Evolutionary conservation across 805 yeast species (phyloP).

Genomic region (Yamadazyma takamatsuzukensis): DNA sequence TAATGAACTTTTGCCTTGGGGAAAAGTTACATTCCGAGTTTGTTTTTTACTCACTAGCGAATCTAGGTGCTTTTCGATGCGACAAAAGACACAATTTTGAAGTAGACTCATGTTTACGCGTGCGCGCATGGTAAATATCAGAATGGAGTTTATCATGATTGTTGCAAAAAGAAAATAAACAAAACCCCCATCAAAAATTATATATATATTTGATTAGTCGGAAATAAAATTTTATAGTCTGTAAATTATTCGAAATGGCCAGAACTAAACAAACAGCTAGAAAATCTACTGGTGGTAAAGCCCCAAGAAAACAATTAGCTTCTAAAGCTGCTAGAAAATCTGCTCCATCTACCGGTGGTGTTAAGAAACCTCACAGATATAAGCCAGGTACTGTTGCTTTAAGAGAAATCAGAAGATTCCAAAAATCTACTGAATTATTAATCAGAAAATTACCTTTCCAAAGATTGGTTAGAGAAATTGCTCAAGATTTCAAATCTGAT

Average conservation of each 20-base stretch:
- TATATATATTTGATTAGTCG: too few species aligned
- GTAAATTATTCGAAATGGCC: conserved; percentile 38
- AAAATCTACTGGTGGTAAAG: conserved; percentile 51
- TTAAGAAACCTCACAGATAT: conserved; percentile 50
- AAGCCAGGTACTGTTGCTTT: conserved; percentile 52
- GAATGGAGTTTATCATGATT: too few species aligned
- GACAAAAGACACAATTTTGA: too few species aligned
- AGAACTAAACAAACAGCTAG: conserved; percentile 51
- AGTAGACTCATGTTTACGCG: too few species aligned
- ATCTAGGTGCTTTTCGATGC: too few species aligned
- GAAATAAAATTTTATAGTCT: too few species aligned
- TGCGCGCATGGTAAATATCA: too few species aligned
- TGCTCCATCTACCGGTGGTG: conserved; percentile 49
- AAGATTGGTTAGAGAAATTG: conserved; percentile 49
- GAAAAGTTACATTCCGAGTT: too few species aligned
- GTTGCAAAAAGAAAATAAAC: too few species aligned
- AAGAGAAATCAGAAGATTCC: conserved; percentile 51
- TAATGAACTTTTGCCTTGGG: too few species aligned
- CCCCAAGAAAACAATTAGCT: conserved; percentile 50
- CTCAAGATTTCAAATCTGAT: conserved; percentile 48
- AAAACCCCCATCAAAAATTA: too few species aligned
- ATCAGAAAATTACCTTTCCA: conserved; percentile 50
- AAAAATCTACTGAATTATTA: conserved; percentile 45
- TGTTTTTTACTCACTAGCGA: too few species aligned
- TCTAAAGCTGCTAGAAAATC: conserved; percentile 51